Evolutionary conservation across 148 eudicot genomes (phyloP), one percentile per base, ranked within the genome.

Genomic region (Rhododendron ovatum): DNA sequence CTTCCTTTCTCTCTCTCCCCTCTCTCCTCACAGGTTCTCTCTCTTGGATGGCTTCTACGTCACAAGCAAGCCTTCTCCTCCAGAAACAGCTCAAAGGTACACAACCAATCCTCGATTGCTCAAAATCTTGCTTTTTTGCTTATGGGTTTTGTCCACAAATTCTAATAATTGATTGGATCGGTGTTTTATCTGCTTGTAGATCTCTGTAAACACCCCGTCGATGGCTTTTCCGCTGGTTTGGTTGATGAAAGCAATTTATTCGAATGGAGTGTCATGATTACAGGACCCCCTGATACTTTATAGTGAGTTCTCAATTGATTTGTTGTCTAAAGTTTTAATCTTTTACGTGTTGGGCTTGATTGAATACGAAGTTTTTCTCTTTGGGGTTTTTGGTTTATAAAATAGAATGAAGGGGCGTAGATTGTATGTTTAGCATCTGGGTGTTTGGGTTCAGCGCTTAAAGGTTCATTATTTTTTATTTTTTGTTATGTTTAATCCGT

Each of bases 171-270:
- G 83, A 57, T 82, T 37, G 91, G 76, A 78, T 80, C 79, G 73
- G 69, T 67, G 45, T 2, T 55, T 83, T 80, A 30, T 57, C 63
- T 51, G 51, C 78, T 71, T 71, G 28, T 92, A 96, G 98, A 95
- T 95, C 98, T 96, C 78, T 86, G 89, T 63, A 96, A 92, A 78
- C 83, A 92, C 85, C 98, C 98, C 5, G 98, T 96, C 5, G 98
- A 95, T 95, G 98, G 98, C 76, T 96, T 96, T 84, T 95, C 98
- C 18, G 98, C 98, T 24, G 98, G 98, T 24, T 92, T 96, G 87
- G 87, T 92, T 53, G 94, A 96, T 83, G 98, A 95, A 28, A 91
- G 82, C 82, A 94, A 96, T 87, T 35, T 96, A 24, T 96, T 92
- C 78, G 95, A 93, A 91, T 96, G 98, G 98, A 94, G 92, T 69